Evolutionary conservation across 169 alveolate genomes (phyloP), one percentile per base, ranked within the genome.

Genomic region (Plasmodium vinckei): DNA sequence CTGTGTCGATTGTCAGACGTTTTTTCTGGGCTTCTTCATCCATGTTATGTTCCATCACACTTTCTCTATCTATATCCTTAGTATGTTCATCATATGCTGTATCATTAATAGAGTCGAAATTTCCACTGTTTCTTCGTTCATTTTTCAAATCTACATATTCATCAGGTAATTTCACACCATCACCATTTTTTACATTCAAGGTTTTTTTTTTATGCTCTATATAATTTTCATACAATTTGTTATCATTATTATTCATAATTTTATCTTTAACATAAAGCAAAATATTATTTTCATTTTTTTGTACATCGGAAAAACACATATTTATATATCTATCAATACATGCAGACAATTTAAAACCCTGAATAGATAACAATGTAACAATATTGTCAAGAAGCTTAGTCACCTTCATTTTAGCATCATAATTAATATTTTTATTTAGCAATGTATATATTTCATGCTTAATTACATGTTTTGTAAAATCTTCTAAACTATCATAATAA

Each of bases 381-480:
- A 65, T 27, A 27, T 53, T 82, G 13, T 82, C 82, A 44, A 82
- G 39, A 1, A 82, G 60, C 21, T 82, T 60, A 15, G 90, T 82
- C 5, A 82, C 64, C 44, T 82, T 82, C 84, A 82, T 82, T 51
- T 82, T 82, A 19, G 90, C 68, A 42, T 67, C 64, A 70, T 68
- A 82, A 25, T 82, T 82, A 19, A 82, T 82, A 25, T 65, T 82
- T 39, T 82, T 82, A 10, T 82, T 65, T 9, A 82, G 27, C 15
- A 82, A 47, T 1, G 90, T 82, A 61, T 67, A 82, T 54, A 82
- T 68, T 54, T 82, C 90, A 60, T 82, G 90, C 19, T 82, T 82
- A 54, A 82, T 67, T 33, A 82, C 68, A 61, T 82, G 82, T 53
- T 67, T 82, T 13, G 68, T 82, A 17, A 82, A 27, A 46, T 82